Evolutionary conservation across 192 early-diverging fungal genomes (phyloP).

Genomic region (Spizellomyces punctatus): DNA sequence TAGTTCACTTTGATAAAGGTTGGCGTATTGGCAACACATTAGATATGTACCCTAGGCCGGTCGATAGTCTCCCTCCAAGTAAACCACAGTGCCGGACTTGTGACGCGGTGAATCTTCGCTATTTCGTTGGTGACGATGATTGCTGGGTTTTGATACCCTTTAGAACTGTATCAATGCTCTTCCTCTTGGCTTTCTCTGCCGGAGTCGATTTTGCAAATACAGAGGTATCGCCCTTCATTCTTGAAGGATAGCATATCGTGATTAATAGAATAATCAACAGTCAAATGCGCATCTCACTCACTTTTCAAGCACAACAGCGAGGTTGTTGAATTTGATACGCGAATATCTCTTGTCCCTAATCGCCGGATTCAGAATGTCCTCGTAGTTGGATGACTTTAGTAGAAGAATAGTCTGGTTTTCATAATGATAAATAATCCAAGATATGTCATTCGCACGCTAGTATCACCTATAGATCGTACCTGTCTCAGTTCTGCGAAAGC

Average conservation of each 20-base stretch:
- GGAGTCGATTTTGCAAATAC: conserved; percentile 43
- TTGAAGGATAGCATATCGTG: conserved; percentile 11
- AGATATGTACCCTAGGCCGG: no score
- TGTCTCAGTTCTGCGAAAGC: conserved; percentile 74
- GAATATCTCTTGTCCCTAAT: conserved; percentile 67
- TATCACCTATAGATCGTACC: conserved; percentile 41
- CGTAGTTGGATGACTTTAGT: conserved; percentile 69
- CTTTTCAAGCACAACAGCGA: conserved; percentile 80
- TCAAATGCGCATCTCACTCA: conserved; percentile 42
- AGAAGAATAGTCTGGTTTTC: conserved; percentile 60
- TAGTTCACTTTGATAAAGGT: no score
- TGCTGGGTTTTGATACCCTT: conserved; percentile 25
- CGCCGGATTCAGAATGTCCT: conserved; percentile 72
- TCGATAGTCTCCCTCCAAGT: no score
- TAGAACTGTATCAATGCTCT: conserved; percentile 48
- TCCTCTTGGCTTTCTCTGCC: conserved; percentile 46
- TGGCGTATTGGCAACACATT: no score
- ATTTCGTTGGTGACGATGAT: neutral
- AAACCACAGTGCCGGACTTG: no score
- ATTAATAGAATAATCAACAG: neutral
- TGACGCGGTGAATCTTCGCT: no score
- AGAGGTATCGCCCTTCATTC: conserved; percentile 38
- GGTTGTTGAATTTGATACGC: conserved; percentile 63
- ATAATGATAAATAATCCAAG: neutral
- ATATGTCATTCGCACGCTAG: neutral